A percentile compares a stretch with the other conserved stretches of the same genome.
Evolutionary conservation across 2,329 filamentous ascomycete species (phyloP).

Genomic region (Aspergillus sp.): DNA sequence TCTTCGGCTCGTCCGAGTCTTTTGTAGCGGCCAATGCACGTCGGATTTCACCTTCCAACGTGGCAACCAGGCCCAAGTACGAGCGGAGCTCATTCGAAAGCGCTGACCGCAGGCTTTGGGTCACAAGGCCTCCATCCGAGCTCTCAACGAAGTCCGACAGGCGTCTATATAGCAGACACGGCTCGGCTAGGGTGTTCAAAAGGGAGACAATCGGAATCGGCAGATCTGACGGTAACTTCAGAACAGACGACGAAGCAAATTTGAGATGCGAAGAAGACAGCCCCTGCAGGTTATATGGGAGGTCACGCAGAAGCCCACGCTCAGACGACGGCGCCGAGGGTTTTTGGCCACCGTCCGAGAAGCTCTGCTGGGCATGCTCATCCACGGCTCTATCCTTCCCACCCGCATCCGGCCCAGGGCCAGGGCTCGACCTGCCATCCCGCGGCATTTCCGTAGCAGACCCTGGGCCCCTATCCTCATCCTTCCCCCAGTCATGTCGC

Average conservation of each 20-base stretch:
- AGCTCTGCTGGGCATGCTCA: too few species aligned
- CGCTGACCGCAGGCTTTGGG: constrained; percentile 82
- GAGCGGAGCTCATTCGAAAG: constrained; percentile 76
- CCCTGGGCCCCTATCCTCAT: constrained; percentile 10
- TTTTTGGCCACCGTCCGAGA: too few species aligned
- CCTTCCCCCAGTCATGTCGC: constrained; percentile 14
- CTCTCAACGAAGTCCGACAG: constrained; percentile 75
- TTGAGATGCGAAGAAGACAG: constrained; percentile 76
- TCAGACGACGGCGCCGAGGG: too few species aligned
- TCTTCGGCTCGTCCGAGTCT: constrained; percentile 49
- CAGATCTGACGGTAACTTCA: constrained; percentile 69
- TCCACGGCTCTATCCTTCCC: constrained; percentile 12
- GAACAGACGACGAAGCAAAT: constrained; percentile 58
- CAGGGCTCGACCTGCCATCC: constrained; percentile 6
- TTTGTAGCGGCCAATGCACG: constrained; percentile 65
- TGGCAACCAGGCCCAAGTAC: constrained; percentile 83
- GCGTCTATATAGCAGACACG: constrained; percentile 78
- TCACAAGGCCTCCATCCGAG: constrained; percentile 72
- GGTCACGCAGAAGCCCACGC: constrained; percentile 60
- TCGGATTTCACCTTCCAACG: constrained; percentile 83
- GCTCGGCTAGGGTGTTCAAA: constrained; percentile 81
- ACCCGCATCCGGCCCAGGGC: constrained; percentile 12
- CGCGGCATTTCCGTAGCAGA: constrained; percentile 11
- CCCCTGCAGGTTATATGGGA: constrained; percentile 89
- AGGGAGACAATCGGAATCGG: constrained; percentile 79